Evolutionary conservation across 495 filamentous ascomycete species (phyloP).

Genomic region (Penicillium mononematosum): DNA sequence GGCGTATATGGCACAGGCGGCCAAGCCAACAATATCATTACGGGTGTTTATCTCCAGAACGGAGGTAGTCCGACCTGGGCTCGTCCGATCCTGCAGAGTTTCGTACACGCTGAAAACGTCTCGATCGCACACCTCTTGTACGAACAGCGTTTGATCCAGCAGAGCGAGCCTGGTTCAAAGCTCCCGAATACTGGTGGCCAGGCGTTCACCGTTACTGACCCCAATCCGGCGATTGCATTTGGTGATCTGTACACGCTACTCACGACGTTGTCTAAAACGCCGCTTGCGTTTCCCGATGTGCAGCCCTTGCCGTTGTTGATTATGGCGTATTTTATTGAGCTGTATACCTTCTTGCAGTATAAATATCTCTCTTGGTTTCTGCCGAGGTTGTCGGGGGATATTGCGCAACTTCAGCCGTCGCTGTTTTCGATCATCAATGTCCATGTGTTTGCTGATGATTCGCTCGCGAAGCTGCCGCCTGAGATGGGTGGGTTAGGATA

Average conservation of each 20-base stretch:
- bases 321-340: slow-evolving; percentile 49
- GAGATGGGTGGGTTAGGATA: slow-evolving; percentile 53
- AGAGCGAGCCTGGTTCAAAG: slow-evolving; percentile 39
- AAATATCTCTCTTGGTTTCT: slow-evolving; percentile 41
- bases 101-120: slow-evolving; percentile 57
- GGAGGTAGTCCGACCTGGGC: slow-evolving; percentile 48
- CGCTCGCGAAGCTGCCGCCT: slow-evolving; percentile 40
- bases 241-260: slow-evolving; percentile 38
- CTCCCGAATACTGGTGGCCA: slow-evolving; percentile 40
- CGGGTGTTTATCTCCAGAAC: slow-evolving; percentile 34
- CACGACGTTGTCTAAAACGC: slow-evolving; percentile 32
- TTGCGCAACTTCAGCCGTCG: slow-evolving; percentile 53
- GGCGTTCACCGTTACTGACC: slow-evolving; percentile 43
- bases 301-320: slow-evolving; percentile 38
- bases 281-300: slow-evolving; percentile 30
- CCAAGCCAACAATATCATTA: slow-evolving; percentile 46
- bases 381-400: slow-evolving; percentile 40
- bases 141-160: slow-evolving; percentile 53
- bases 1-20: slow-evolving; percentile 58
- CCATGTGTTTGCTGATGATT: slow-evolving; percentile 50
- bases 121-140: slow-evolving; percentile 59
- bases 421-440: slow-evolving; percentile 52
- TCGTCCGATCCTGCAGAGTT: slow-evolving; percentile 50
- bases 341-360: slow-evolving; percentile 47
- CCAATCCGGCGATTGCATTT: slow-evolving; percentile 38